Base-by-base conservation (phyloP, 2,329 filamentous ascomycete genomes). In the Verticillium klebahnii region DNA sequence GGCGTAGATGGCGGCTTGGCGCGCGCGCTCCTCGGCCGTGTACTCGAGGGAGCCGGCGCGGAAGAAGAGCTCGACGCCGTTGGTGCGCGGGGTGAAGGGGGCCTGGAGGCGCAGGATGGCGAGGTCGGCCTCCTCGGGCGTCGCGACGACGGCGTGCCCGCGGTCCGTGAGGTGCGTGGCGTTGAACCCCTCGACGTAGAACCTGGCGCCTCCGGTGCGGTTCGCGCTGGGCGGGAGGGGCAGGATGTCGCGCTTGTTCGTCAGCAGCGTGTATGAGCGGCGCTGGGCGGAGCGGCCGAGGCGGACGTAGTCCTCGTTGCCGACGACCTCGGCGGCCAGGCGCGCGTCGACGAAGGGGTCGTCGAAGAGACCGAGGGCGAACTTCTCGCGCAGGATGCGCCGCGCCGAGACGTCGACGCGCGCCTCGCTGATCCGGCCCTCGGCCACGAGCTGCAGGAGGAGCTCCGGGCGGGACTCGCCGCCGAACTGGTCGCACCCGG, bases 401-500 rank as follows among this genome's bases (percentile, higher is more conserved):
- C 77, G 72, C 2, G 83, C 75, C 0, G 80, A 83, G 9, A 70
- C 60, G 58, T 83, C 77, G 5, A 84, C 68, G 14, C 81, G 78
- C 0, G 68, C 67, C 60, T 83, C 80, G 8, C 74, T 64, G 17
- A 80, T 67, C 17, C 71, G 67, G 25, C 74, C 77, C 56, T 74
- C 73, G 1, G 74, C 66, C 0, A 82, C 79, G 0, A 81, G 70
- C 60, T 82, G 73, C 2, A 81, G 67, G 25, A 84, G 70, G 2
- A 84, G 74, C 60, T 84, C 81, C 0, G 79, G 75, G 0, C 77
- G 69, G 3, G 73, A 66, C 66, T 85, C 82, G 12, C 82, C 82
- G 1, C 82, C 82, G 57, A 84, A 77, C 61, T 83, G 81, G 62
- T 85, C 82, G 36, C 77, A 78, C 0, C 82, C 82, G 0, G 81